Evolutionary conservation across 495 filamentous ascomycete species (phyloP), one percentile per base, ranked within the genome.

Genomic region (Podospora pseudopauciseta): DNA sequence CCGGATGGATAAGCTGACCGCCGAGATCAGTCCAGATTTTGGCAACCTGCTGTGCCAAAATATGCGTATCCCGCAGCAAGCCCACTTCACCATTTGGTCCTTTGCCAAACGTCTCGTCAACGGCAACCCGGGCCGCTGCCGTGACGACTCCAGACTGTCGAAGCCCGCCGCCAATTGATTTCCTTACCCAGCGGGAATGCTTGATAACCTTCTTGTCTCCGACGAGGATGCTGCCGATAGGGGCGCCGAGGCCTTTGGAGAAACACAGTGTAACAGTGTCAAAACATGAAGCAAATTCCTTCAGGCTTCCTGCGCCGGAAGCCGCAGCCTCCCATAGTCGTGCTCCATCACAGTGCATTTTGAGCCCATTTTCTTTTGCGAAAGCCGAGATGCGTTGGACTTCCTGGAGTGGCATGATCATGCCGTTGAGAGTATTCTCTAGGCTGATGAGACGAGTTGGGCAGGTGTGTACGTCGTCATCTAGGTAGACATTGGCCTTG

Each of bases 261-360:
- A 98, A 94, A 77, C 93, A 97, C 13, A 97, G 81, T 65, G 84
- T 90, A 1, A 95, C 82, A 61, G 88, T 93, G 72, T 98, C 94
- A 71, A 95, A 92, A 63, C 88, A 83, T 19, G 76, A 82, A 11
- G 89, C 82, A 70, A 88, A 97, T 3, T 93, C 91, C 3, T 83
- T 67, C 30, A 98, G 75, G 53, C 79, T 84, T 4, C 87, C 86
- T 3, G 86, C 86, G 1, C 85, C 84, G 0, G 88, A 81, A 0
- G 83, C 85, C 4, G 87, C 86, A 1, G 89, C 90, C 69, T 94
- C 90, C 91, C 91, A 97, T 30, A 97, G 75, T 56, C 94, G 78
- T 1, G 94, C 94, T 5, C 94, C 94, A 70, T 97, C 93, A 62
- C 92, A 83, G 78, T 97, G 93, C 69, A 95, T 79, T 70, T 88